Conservation (phyloP, 768 basidiomycete genomes). For the Auricularia sp. region DNA sequence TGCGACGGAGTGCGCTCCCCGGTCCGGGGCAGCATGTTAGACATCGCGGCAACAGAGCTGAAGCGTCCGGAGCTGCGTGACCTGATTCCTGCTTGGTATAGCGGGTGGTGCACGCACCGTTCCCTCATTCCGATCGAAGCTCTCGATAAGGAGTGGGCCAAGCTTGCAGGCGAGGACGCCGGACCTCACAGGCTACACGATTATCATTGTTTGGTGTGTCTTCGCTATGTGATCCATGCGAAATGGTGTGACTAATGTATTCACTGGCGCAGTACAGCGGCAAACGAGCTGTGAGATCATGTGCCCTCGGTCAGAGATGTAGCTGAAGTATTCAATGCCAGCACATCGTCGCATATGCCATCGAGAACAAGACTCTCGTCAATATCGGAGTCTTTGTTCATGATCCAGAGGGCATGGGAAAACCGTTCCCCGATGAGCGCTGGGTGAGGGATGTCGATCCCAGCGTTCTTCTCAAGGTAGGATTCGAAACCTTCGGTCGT, state of each 20-base stretch:
- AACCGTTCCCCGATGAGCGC: background rate
- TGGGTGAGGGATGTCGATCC: background rate
- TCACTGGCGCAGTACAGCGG: background rate
- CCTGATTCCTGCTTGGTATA: background rate
- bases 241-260: background rate
- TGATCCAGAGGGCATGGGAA: background rate
- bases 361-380: background rate
- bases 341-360: background rate
- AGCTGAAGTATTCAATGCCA: background rate
- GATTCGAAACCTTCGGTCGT: background rate
- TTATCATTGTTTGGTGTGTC: background rate
- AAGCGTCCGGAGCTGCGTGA: background rate
- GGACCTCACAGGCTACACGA: background rate
- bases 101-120: background rate
- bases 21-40: constrained; percentile 16
- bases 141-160: background rate
- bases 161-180: background rate
- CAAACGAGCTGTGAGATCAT: background rate
- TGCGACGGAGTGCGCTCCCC: constrained; percentile 20
- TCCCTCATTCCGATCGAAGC: background rate
- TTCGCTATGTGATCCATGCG: background rate
- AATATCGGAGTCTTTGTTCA: background rate
- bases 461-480: background rate
- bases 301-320: background rate
- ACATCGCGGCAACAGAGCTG: background rate